Base-by-base conservation (phyloP, 805 yeast species). In the Candida ipomoeae region DNA sequence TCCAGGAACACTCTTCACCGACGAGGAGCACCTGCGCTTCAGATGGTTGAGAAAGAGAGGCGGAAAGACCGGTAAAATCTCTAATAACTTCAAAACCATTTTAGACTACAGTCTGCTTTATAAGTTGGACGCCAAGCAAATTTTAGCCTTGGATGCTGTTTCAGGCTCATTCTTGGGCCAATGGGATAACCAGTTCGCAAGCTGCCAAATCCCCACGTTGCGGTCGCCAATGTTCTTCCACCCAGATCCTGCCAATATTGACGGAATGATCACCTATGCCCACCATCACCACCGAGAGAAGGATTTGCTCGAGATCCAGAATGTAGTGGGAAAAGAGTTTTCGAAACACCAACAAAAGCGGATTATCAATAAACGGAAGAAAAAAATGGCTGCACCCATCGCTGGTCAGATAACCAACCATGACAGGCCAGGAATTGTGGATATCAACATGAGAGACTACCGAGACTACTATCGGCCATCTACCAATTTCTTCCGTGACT, bases 211-310 rank as follows among this genome's bases (percentile, higher is more conserved):
- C 31, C 78, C 78, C 1, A 64, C 60, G 49, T 61, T 75, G 10
- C 57, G 79, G 20, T 70, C 76, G 5, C 79, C 80, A 3, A 75
- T 75, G 79, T 74, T 75, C 49, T 75, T 75, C 55, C 80, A 75
- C 48, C 71, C 72, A 0, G 79, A 75, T 50, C 78, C 79, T 0
- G 66, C 61, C 2, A 73, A 72, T 54, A 60, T 74, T 8, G 80
- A 75, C 55, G 77, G 74, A 0, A 54, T 75, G 64, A 67, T 69
- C n/a, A 68, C 70, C 6, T 75, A 59, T 60, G 75, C 80, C 1
- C 64, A 67, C 48, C 47, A 51, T 11, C 51, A 59, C 31, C 59
- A 60, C 21, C 51, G 77, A 17, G 70, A 73, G 47, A 52, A 55
- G 10, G 76, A 73, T 42, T 56, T 75, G 48, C 66, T 61, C 62